These are phyloP conservation scores for Torulaspora indica DNA, from an alignment of 805 yeast species.

Conservation along the genomic window DNA sequence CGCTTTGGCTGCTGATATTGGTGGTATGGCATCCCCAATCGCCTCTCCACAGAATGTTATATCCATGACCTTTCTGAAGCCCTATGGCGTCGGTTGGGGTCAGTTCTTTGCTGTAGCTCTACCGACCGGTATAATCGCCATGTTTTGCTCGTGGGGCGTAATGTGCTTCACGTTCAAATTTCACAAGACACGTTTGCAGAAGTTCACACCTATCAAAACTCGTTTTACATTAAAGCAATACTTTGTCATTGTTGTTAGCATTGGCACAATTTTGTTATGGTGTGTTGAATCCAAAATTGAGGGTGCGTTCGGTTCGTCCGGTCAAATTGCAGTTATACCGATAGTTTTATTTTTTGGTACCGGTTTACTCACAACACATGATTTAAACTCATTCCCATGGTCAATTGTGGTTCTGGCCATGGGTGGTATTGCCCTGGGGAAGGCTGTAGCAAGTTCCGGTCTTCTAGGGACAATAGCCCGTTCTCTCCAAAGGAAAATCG, in stretches of 20 bases:
- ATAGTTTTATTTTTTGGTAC: conserved; percentile 84
- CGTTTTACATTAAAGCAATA: conserved; percentile 66
- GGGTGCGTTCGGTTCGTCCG: conserved; percentile 81
- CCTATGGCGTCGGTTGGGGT: conserved; percentile 68
- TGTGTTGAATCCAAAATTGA: conserved; percentile 76
- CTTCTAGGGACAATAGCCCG: conserved; percentile 72
- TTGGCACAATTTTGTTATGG: conserved; percentile 79
- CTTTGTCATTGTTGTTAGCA: conserved; percentile 65
- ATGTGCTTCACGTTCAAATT: conserved; percentile 53
- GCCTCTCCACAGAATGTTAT: conserved; percentile 94
- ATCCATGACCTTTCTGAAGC: conserved; percentile 76
- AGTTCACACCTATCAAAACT: conserved; percentile 52
- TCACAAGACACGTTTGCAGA: conserved; percentile 43
- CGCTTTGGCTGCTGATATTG: conserved; percentile 86
- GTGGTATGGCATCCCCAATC: conserved; percentile 96
- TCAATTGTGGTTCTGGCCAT: conserved; percentile 89
- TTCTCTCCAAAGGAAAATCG: conserved; percentile 59
- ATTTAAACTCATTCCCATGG: conserved; percentile 94
- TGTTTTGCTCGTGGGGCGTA: conserved; percentile 66
- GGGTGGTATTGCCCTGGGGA: conserved; percentile 96
- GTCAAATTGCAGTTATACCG: conserved; percentile 84
- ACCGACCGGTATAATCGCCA: conserved; percentile 65
- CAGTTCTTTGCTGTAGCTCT: conserved; percentile 87
- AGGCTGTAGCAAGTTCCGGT: conserved; percentile 90
- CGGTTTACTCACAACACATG: conserved; percentile 76